Conservation (phyloP, 129 eudicot species). For the Pittosporum tobira region DNA sequence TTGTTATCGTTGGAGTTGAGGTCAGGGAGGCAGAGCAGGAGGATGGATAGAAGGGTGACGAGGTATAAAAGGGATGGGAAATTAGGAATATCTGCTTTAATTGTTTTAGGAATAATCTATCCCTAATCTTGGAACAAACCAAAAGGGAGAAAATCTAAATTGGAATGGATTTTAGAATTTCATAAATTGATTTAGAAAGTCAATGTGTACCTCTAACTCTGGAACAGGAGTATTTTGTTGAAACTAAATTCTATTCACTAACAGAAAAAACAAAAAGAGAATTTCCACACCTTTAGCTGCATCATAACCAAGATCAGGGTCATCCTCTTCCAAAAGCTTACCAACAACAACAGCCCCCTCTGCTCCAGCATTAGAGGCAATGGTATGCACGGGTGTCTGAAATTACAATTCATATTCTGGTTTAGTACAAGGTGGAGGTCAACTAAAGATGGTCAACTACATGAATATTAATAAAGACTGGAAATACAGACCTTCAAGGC, state of each 20-base stretch:
- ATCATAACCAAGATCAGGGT: conserved; percentile 80
- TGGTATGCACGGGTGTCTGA: conserved; percentile 77
- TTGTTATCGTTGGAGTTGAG: too few species aligned
- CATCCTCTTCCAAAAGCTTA: conserved; percentile 73
- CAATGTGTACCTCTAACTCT: too few species aligned
- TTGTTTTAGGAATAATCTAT: background rate
- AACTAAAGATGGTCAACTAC: too few species aligned
- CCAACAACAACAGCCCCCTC: conserved; percentile 89
- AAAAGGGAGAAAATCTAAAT: background rate
- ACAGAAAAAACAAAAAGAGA: background rate
- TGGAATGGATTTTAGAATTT: too few species aligned
- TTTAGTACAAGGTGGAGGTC: background rate
- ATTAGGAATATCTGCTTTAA: too few species aligned
- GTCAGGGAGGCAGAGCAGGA: too few species aligned
- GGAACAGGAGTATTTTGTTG: too few species aligned
- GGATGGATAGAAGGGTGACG: too few species aligned
- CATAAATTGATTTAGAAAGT: too few species aligned
- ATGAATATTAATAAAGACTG: background rate
- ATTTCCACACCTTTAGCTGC: conserved; percentile 59
- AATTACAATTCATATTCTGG: background rate
- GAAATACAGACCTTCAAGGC: conserved; percentile 53
- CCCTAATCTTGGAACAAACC: background rate
- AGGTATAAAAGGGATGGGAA: too few species aligned
- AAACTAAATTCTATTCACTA: too few species aligned
- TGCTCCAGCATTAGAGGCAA: conserved; percentile 77